Evolutionary conservation across 2,329 filamentous ascomycete species (phyloP), one percentile per base, ranked within the genome.

Genomic region (Xylaria digitata): DNA sequence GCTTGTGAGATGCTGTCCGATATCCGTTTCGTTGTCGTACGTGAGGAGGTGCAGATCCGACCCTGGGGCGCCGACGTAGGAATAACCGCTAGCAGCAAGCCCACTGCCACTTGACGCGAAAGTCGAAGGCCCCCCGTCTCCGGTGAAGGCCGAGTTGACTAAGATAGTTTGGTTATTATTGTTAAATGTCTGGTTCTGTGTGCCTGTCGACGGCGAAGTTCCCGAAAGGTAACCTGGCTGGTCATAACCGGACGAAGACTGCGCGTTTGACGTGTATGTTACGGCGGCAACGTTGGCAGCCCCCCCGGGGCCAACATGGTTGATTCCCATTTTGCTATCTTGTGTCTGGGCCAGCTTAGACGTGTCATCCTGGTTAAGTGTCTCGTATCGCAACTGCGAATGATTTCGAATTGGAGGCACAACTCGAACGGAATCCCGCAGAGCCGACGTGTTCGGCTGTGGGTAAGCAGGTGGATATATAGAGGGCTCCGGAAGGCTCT

Each of bases 381-480:
- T 72, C 43, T 75, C 73, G 52, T 73, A 76, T 5, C 73, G 67
- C 9, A 73, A 63, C n/a, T 71, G 72, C 8, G 76, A 71, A 43
- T 75, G 76, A n/a, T 63, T 70, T 17, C 69, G 63, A 0, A 58
- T 59, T 3, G 75, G 63, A 6, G 65, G 70, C 4, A 72, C 72
- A n/a, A 74, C 67, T 2, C 72, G 75, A 37, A 70, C 70, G 6
- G 70, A 68, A 11, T 75, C 76, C 52, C 84, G 80, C 21, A 85
- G 72, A 6, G 84, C 81, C 1, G 85, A 85, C 0, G 82, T 79
- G 49, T 80, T 82, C 0, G 83, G 80, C 63, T 86, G 84, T 1
- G 84, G 82, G 59, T 86, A 84, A 0, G 82, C 76, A 0, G 84
- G 79, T 0, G 85, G 82, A 56, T 83, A 85, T 73, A 87, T 84